phyloP scores from a whole-genome alignment of 192 early-diverging fungal genomes.

The Physocladia obscura region DNA sequence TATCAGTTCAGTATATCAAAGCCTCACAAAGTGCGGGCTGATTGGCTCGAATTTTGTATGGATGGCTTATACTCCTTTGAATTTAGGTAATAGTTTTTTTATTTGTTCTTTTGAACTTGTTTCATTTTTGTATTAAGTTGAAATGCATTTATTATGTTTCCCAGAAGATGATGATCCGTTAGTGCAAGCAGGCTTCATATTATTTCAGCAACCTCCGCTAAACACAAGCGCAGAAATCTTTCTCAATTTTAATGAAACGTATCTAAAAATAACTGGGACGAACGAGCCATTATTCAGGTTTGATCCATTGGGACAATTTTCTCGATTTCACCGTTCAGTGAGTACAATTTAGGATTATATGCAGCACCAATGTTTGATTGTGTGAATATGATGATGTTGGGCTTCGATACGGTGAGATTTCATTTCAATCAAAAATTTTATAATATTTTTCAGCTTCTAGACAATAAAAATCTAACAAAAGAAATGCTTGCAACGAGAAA shows the following conservation, averaged over 20 bases:
- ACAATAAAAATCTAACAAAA: neutral
- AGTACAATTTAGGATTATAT: neutral
- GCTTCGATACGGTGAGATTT: conserved; percentile 8
- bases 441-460: neutral
- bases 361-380: conserved; percentile 6
- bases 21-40: neutral
- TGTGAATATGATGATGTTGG: conserved; percentile 15
- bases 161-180: too few relatives aligned
- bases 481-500: neutral
- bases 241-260: neutral
- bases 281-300: neutral
- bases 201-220: neutral
- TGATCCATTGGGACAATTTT: neutral
- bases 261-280: neutral
- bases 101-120: neutral
- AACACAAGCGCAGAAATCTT: neutral
- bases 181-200: neutral
- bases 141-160: too few relatives aligned
- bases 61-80: neutral
- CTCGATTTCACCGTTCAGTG: neutral
- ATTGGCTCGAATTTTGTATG: conserved; percentile 2
- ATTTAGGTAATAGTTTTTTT: neutral
- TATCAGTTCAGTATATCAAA: neutral
- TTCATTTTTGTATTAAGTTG: neutral
- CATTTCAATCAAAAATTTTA: neutral